Percentiles rank a stretch among this genome's conserved stretches.
Evolutionary conservation across 2,329 filamentous ascomycete genomes (phyloP).

Genomic region (Ambrosiella xylebori): DNA sequence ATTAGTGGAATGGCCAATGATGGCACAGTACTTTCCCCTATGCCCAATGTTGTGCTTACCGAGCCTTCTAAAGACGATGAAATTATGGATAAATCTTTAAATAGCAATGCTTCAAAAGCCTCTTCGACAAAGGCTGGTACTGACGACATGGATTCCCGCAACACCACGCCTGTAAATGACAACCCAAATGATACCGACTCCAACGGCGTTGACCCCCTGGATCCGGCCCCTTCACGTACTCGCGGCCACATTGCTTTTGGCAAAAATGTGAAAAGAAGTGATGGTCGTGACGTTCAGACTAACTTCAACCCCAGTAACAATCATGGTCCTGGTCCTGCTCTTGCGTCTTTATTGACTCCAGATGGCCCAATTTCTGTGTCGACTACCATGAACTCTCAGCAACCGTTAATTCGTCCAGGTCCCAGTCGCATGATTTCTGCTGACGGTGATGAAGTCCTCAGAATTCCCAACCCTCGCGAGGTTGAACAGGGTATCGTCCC

Average conservation of each 20-base stretch:
- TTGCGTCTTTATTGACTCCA: constrained; percentile 17
- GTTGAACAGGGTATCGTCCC: constrained; percentile 69
- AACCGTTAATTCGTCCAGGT: constrained; percentile 3
- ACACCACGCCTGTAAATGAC: constrained; percentile 3
- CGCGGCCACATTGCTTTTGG: constrained; percentile 43
- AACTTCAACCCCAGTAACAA: constrained; percentile 9
- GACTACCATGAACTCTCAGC: constrained; percentile 19
- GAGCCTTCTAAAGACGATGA: constrained; percentile 25
- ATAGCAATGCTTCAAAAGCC: constrained; percentile 2
- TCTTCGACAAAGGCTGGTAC: constrained; percentile 6
- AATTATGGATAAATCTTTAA: constrained; percentile 14
- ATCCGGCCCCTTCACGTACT: neutral
- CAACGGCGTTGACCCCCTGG: constrained; percentile 1
- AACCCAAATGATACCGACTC: neutral
- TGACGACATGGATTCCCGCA: constrained; percentile 3
- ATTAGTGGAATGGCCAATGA: constrained; percentile 44
- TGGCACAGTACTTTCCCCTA: constrained; percentile 23
- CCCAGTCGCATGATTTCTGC: constrained; percentile 37
- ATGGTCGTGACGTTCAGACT: constrained; percentile 25
- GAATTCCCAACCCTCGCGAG: constrained; percentile 83
- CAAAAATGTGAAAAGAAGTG: constrained; percentile 43
- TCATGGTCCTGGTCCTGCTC: constrained; percentile 4
- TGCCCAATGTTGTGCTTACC: constrained; percentile 3
- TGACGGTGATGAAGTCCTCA: constrained; percentile 55
- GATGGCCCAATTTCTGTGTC: constrained; percentile 24